Evolutionary conservation across 2,329 filamentous ascomycete genomes (phyloP).

Genomic region (Pseudocercospora musae): DNA sequence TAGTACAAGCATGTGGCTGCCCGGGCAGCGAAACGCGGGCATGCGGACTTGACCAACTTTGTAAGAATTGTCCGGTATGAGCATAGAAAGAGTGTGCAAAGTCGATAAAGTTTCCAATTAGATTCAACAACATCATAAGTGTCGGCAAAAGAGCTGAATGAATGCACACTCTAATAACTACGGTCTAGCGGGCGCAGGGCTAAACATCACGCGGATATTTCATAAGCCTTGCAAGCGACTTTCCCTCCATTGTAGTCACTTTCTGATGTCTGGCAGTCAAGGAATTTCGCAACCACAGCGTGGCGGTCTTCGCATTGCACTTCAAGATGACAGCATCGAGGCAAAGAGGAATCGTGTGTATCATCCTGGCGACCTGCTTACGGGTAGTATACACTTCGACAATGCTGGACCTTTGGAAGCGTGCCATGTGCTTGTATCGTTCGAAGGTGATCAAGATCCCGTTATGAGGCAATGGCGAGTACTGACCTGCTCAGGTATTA

Average conservation of each 20-base stretch:
- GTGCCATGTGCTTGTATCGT: background rate
- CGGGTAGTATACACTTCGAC: background rate
- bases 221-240: background rate
- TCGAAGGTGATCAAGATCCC: background rate
- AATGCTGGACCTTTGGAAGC: background rate
- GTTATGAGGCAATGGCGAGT: background rate
- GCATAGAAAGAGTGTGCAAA: no score
- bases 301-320: background rate
- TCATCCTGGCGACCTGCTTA: conserved; percentile 3
- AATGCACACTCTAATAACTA: no score
- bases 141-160: no score
- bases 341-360: background rate
- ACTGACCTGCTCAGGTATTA: background rate
- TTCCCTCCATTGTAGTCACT: background rate
- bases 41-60: no score
- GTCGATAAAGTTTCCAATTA: no score
- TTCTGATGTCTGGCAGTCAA: background rate
- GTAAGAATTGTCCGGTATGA: no score
- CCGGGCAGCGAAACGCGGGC: background rate
- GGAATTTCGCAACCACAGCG: background rate
- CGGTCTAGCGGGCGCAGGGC: background rate
- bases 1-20: background rate
- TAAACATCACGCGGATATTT: background rate
- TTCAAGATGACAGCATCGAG: background rate
- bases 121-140: no score